Evolutionary conservation across 495 filamentous ascomycete genomes (phyloP).

Genomic region (Penicillium bovifimosum): DNA sequence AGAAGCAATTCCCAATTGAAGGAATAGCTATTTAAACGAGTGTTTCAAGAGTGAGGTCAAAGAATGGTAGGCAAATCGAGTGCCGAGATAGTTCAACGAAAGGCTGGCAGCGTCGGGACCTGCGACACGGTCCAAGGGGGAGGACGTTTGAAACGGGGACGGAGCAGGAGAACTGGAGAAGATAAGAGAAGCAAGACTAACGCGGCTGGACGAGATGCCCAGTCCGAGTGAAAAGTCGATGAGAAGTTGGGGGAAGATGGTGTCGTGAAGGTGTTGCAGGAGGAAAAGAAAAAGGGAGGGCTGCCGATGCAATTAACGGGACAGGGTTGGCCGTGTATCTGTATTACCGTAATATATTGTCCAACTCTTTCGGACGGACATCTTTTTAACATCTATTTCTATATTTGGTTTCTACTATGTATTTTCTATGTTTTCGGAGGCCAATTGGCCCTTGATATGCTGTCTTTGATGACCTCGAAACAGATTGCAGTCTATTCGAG

Average conservation of each 20-base stretch:
- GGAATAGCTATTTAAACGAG: slow-evolving; percentile 7
- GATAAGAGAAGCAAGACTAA: slow-evolving; percentile 12
- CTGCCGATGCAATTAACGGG: slow-evolving; percentile 10
- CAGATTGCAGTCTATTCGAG: neutral
- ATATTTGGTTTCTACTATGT: neutral
- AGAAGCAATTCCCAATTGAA: neutral
- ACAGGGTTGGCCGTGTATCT: neutral
- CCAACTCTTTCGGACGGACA: neutral
- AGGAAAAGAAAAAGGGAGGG: slow-evolving; percentile 15
- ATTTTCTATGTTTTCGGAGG: neutral
- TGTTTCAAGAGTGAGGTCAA: slow-evolving; percentile 9
- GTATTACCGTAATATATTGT: slow-evolving; percentile 17
- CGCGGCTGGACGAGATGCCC: slow-evolving; percentile 28
- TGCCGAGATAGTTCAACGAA: slow-evolving; percentile 26
- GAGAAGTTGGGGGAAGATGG: neutral
- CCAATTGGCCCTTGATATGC: neutral
- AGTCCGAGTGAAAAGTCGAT: slow-evolving; percentile 19
- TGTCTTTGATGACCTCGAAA: neutral
- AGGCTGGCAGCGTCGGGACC: slow-evolving; percentile 35
- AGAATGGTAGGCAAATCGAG: slow-evolving; percentile 26
- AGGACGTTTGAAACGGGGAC: slow-evolving; percentile 1
- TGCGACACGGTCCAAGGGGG: slow-evolving; percentile 29
- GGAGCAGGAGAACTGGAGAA: neutral
- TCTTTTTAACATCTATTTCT: neutral
- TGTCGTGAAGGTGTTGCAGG: slow-evolving; percentile 11